Base-by-base conservation (phyloP, 805 yeast species). In the Saccharomycopsis microspora region DNA sequence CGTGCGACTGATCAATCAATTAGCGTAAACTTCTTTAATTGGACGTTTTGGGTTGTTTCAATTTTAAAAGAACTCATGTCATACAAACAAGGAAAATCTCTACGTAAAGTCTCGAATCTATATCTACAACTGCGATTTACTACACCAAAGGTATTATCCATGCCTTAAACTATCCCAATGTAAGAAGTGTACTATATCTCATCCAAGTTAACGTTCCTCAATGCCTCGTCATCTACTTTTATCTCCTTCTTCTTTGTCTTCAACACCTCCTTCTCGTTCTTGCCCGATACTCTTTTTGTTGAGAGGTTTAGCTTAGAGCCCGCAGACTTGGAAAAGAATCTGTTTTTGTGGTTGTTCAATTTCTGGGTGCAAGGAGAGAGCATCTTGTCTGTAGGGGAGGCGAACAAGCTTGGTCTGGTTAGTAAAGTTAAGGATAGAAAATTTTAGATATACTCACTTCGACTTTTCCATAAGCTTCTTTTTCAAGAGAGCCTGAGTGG, bases 351-450 rank as follows among this genome's bases (percentile, higher is more conserved):
- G 36, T 71, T 72, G 51, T 60, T 73, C 51, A 78, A 60, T 58
- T 74, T 77, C 53, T 74, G 72, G 1, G 81, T 69, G 56, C 81
- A 74, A 32, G 83, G 82, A 3, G 81, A 75, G 60, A 77, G 59
- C 53, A 76, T 53, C 43, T 65, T 71, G 55, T 78, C 84, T 3
- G 84, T 78, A 41, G 82, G 82, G 9, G 81, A 75, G 5, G 75
- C 64, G 52, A 65, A 42, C 19, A 10, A 41, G 11, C 5, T 29
- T n/a, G 11, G 7, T 45, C 27, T 31, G 7, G 39, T 32, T 34
- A n/a, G 10, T 34, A n/a, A n/a, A 34, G 32, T 10, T 10, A 39
- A 39, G 29, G 19, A 39, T 19, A 9, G 9, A 39, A 39, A 29
- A 11, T 28, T 7, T 11, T 8, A 38, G 6, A 10, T 40, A 29